phyloP scores from a whole-genome alignment of 805 yeast species.

The Saturnispora galanensis region DNA sequence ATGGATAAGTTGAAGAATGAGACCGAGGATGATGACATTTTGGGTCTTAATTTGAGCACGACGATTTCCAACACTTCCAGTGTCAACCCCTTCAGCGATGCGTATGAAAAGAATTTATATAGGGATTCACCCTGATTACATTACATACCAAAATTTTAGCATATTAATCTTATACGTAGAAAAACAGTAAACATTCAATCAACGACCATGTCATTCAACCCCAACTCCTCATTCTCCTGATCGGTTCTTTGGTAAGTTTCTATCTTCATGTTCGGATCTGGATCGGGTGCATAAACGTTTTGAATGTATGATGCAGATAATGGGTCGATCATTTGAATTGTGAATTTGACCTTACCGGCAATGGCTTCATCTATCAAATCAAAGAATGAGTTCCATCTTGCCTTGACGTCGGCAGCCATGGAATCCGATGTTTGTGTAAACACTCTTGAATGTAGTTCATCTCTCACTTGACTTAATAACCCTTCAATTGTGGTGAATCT shows the following conservation, averaged over 20 bases:
- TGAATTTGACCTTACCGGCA: constrained; percentile 73
- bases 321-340: constrained; percentile 88
- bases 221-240: constrained; percentile 87
- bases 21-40: constrained; percentile 1
- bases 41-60: constrained; percentile 14
- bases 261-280: constrained; percentile 88
- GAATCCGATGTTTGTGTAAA: constrained; percentile 83
- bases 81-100: constrained; percentile 23
- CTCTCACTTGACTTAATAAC: constrained; percentile 74
- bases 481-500: constrained; percentile 97
- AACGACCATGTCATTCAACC: constrained; percentile 46
- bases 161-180: too few relatives aligned
- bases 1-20: constrained; percentile 9
- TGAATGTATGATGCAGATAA: constrained; percentile 92
- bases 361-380: constrained; percentile 65
- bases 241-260: constrained; percentile 86
- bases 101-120: constrained; percentile 4
- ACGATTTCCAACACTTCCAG: constrained; percentile 19
- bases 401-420: constrained; percentile 68
- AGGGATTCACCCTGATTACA: neutral
- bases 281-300: constrained; percentile 97
- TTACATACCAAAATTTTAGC: neutral
- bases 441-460: constrained; percentile 79
- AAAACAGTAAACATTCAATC: neutral
- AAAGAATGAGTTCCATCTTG: constrained; percentile 79